These are phyloP conservation scores for Tulasnella sp. DNA, from an alignment of 768 basidiomycete species.

Conservation along the genomic window DNA sequence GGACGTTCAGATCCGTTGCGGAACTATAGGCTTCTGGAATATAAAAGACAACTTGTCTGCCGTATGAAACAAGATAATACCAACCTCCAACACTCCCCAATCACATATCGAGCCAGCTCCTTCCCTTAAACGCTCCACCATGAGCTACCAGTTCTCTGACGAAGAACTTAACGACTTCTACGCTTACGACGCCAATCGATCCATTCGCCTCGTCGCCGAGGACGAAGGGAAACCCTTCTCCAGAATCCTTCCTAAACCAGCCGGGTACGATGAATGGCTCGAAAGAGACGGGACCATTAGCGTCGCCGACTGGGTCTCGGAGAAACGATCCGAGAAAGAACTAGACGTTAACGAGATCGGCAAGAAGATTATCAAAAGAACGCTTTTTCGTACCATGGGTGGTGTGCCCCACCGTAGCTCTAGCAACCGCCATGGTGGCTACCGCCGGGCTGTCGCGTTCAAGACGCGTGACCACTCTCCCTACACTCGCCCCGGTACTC, in stretches of 20 bases:
- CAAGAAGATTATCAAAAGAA: not conserved
- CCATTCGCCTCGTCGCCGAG: not conserved
- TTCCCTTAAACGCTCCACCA: not conserved
- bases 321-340: not conserved
- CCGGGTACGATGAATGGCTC: not conserved
- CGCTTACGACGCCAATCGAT: not conserved
- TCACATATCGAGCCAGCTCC: not conserved
- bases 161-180: not conserved
- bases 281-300: not conserved
- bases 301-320: not conserved
- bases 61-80: too few relatives aligned
- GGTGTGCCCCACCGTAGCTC: not conserved
- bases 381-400: not conserved
- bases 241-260: not conserved
- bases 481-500: not conserved
- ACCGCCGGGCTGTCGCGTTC: not conserved
- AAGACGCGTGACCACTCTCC: not conserved
- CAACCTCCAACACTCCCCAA: too few relatives aligned
- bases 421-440: not conserved
- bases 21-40: too few relatives aligned
- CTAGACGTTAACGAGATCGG: slow-evolving; percentile 1
- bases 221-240: not conserved
- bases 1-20: too few relatives aligned
- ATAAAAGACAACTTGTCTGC: too few relatives aligned
- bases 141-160: not conserved